Base-by-base conservation (phyloP, 495 filamentous ascomycete genomes). In the Lepidopterella palustris region DNA sequence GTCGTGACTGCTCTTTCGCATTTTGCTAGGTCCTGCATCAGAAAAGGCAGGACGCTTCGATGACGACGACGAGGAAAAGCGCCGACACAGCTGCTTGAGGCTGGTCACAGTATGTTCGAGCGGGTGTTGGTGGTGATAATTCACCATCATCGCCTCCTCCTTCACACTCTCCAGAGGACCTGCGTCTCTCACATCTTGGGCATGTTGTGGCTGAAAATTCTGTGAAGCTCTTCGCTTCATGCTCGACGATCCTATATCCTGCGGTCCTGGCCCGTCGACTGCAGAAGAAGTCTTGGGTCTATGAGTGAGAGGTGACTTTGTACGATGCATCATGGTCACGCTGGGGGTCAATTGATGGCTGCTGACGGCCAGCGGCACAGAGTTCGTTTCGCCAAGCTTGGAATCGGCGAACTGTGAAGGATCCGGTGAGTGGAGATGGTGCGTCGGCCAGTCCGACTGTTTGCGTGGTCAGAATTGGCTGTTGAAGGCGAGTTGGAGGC, bases 201-300 rank as follows among this genome's bases (percentile, higher is more conserved):
- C 18, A 35, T 40, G 50, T 5, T n/a, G 2, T 23, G 31, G 51
- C 13, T 23, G 26, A 45, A 63, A 67, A 20, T 57, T 63, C 57
- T 67, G 64, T 45, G 64, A 67, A 18, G 64, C 64, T 23, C 60
- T 67, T 26, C 60, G 51, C 39, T 67, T 67, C 64, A 67, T 61
- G 53, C 21, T 31, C 42, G 56, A n/a, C n/a, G n/a, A n/a, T 5
- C 45, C 56, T 42, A 53, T 39, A 31, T 35, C 35, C 10, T 10
- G 27, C 20, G 42, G 6, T 45, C 18, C 35, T 15, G 20, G 24
- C 0, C 27, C 26, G 58, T 63, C 56, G 45, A 40, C 57, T 11
- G 64, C 63, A 48, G 63, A 66, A 11, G 63, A 66, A 2, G 63
- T 66, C 54, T 62, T 66, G 4, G 63, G 63, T 23, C 63, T 59